Percentiles rank a stretch among this genome's conserved stretches.
Conservation (phyloP, 805 yeast genomes). For the Metschnikowia proteae region DNA sequence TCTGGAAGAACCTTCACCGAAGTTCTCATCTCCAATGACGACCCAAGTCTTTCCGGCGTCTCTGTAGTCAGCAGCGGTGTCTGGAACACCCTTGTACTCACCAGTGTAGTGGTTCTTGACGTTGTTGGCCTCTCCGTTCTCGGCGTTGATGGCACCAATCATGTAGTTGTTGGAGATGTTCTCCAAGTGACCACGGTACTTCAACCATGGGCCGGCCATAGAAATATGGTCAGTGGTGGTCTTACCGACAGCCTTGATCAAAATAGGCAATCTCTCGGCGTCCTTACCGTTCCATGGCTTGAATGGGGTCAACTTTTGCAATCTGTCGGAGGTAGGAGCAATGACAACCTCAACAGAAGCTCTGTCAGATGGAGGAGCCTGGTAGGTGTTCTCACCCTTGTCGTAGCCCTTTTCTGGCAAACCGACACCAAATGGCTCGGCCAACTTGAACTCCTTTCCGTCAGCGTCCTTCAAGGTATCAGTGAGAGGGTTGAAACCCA, state of each 20-base stretch:
- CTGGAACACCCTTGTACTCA: conserved; percentile 93
- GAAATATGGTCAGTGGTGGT: conserved; percentile 99
- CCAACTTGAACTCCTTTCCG: conserved; percentile 86
- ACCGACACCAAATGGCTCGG: conserved; percentile 87
- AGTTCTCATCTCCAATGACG: conserved; percentile 97
- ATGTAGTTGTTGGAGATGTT: conserved; percentile 98
- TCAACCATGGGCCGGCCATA: conserved; percentile 99
- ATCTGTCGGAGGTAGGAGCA: conserved; percentile 90
- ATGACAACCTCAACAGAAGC: conserved; percentile 67
- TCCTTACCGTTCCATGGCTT: conserved; percentile 96
- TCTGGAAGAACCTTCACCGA: conserved; percentile 99
- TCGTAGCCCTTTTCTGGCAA: conserved; percentile 89
- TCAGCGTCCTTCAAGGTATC: conserved; percentile 83
- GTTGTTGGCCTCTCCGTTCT: conserved; percentile 89
- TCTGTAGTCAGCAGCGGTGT: conserved; percentile 92
- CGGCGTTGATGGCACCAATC: conserved; percentile 99
- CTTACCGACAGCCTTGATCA: conserved; percentile 95
- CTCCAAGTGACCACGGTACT: conserved; percentile 99
- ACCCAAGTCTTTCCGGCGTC: conserved; percentile 92
- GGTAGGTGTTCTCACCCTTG: conserved; percentile 91
- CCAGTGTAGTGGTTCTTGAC: conserved; percentile 90
- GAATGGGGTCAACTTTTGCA: conserved; percentile 92
- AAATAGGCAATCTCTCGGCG: conserved; percentile 81
- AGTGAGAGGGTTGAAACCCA: conserved; percentile 92
- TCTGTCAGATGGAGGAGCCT: conserved; percentile 94